phyloP scores from a whole-genome alignment of 352 stramenopile species.

The Thalassiosira livingstoniorum region DNA sequence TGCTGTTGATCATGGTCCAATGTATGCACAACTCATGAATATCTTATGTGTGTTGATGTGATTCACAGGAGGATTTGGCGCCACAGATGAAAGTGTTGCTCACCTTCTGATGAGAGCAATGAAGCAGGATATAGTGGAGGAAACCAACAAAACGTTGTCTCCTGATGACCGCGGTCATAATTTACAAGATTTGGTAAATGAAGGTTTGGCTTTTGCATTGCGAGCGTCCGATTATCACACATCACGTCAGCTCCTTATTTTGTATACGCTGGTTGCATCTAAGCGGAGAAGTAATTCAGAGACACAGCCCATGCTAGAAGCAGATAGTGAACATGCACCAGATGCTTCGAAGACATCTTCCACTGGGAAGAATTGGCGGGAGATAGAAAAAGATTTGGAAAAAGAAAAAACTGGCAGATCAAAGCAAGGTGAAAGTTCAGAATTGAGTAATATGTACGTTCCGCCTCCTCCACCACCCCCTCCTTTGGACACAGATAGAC shows the following conservation, averaged over 20 bases:
- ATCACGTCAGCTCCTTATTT: conserved; percentile 80
- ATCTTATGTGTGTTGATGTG: conserved; percentile 21
- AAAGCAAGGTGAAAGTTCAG: conserved; percentile 20
- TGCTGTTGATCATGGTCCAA: background rate
- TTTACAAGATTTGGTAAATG: conserved; percentile 85
- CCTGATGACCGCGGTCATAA: conserved; percentile 52
- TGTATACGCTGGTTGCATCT: conserved; percentile 82
- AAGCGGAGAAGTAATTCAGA: conserved; percentile 49
- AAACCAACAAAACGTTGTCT: conserved; percentile 14
- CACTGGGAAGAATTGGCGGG: conserved; percentile 37
- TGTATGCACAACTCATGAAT: too few species aligned
- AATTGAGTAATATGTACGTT: conserved; percentile 42
- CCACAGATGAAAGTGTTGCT: conserved; percentile 80
- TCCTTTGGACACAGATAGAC: conserved; percentile 83
- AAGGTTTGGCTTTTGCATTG: conserved; percentile 79
- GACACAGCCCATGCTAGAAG: conserved; percentile 24
- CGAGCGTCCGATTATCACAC: conserved; percentile 82
- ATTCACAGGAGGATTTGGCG: conserved; percentile 79
- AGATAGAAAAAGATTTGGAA: conserved; percentile 46
- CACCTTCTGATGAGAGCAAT: conserved; percentile 80
- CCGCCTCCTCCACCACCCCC: conserved; percentile 72
- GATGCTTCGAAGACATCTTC: conserved; percentile 35
- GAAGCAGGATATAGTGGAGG: conserved; percentile 64
- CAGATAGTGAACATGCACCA: conserved; percentile 20
- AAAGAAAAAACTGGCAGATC: conserved; percentile 6